Conservation (phyloP, 768 basidiomycete genomes). For the Lepiota subincarnata region DNA sequence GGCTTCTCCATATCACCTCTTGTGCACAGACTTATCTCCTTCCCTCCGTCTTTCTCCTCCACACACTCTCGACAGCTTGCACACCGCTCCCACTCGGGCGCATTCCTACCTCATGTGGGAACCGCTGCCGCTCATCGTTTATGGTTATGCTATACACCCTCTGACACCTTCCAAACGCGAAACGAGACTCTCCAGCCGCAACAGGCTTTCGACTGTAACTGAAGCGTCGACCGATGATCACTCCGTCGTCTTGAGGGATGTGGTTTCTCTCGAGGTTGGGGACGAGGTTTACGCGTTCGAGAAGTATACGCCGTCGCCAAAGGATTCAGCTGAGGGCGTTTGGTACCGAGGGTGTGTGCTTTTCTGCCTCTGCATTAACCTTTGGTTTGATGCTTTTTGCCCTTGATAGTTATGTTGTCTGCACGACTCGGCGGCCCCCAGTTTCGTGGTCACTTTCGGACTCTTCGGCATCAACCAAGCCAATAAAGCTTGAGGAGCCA, state of each 20-base stretch:
- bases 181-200: slow-evolving; percentile 55
- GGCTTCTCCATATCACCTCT: slow-evolving; percentile 4
- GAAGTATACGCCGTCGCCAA: slow-evolving; percentile 70
- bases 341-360: slow-evolving; percentile 92
- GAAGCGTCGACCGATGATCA: slow-evolving; percentile 63
- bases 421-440: slow-evolving; percentile 70
- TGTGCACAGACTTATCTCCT: not conserved
- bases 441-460: slow-evolving; percentile 59
- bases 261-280: slow-evolving; percentile 87
- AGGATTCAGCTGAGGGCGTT: slow-evolving; percentile 65
- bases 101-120: slow-evolving; percentile 37
- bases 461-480: slow-evolving; percentile 35
- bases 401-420: slow-evolving; percentile 72
- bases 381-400: slow-evolving; percentile 4
- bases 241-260: slow-evolving; percentile 56
- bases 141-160: slow-evolving; percentile 88
- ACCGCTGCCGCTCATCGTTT: slow-evolving; percentile 65
- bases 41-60: slow-evolving; percentile 9
- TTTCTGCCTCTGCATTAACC: slow-evolving; percentile 1
- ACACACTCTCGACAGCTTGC: slow-evolving; percentile 6
- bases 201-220: slow-evolving; percentile 58
- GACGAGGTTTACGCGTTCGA: slow-evolving; percentile 98
- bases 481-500: slow-evolving; percentile 64
- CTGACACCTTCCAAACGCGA: slow-evolving; percentile 73
- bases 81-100: not conserved